These are phyloP conservation scores for Chaetomium strumarium DNA, from an alignment of 2,329 filamentous ascomycete genomes.

Conservation along the genomic window DNA sequence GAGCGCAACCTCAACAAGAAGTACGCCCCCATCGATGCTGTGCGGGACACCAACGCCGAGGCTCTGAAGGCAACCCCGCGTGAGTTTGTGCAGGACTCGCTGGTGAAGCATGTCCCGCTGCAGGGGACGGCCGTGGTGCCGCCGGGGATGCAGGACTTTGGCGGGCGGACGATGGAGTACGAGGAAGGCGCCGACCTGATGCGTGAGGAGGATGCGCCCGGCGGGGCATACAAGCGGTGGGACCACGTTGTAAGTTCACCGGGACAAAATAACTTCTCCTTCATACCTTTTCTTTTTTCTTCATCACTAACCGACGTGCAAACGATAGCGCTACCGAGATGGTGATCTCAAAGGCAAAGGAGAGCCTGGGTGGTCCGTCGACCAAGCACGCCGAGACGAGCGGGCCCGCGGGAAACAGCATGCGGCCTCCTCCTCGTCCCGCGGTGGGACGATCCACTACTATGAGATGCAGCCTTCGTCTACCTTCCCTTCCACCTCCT, in stretches of 20 bases:
- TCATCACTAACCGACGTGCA: no score
- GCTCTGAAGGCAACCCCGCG: constrained; percentile 74
- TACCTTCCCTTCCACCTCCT: not conserved
- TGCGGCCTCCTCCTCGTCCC: constrained; percentile 20
- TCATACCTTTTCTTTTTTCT: not conserved
- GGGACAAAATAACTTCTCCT: not conserved
- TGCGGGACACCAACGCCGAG: constrained; percentile 65
- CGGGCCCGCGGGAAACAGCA: constrained; percentile 33
- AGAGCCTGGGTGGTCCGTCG: constrained; percentile 67
- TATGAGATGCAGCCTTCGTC: constrained; percentile 45
- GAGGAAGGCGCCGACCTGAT: constrained; percentile 83
- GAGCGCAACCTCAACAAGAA: constrained; percentile 62
- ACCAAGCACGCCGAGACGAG: constrained; percentile 59
- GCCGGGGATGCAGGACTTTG: constrained; percentile 60
- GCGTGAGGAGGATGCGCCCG: constrained; percentile 60
- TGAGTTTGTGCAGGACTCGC: constrained; percentile 69
- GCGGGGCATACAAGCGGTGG: constrained; percentile 74
- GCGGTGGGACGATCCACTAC: constrained; percentile 35
- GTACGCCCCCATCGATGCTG: constrained; percentile 69
- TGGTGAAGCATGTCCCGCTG: constrained; percentile 68
- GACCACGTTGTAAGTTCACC: constrained; percentile 57
- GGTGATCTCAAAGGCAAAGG: constrained; percentile 79
- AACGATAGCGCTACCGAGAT: constrained; percentile 57
- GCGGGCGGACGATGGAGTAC: constrained; percentile 69
- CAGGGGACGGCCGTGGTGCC: constrained; percentile 76